These are phyloP conservation scores for Aristolochia contorta DNA, from an alignment of 164 flowering plant genomes.

Conservation along the genomic window DNA sequence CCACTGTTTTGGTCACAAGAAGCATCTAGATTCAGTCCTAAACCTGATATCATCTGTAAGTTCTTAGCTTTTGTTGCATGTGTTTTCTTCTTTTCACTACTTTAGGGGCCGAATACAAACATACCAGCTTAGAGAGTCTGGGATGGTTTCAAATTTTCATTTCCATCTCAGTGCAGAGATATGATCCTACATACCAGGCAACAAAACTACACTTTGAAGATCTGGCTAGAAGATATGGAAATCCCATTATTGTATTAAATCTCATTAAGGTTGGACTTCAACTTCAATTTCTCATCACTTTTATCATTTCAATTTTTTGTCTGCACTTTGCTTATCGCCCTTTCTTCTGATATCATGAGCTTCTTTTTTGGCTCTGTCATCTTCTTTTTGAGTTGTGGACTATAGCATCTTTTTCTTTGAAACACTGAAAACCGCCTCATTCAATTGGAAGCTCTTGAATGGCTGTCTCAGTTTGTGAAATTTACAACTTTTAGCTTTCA, in stretches of 20 bases:
- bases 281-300: too few species aligned
- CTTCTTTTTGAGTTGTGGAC: too few species aligned
- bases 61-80: constrained; percentile 4
- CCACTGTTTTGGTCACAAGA: constrained; percentile 99
- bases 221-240: constrained; percentile 85
- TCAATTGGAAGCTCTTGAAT: too few species aligned
- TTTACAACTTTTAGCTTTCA: too few species aligned
- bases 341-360: too few species aligned
- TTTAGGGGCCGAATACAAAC: too few species aligned
- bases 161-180: constrained; percentile 67
- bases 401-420: too few species aligned
- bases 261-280: constrained; percentile 53
- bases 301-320: too few species aligned
- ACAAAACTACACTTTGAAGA: constrained; percentile 95
- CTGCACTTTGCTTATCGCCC: too few species aligned
- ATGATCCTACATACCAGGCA: constrained; percentile 93
- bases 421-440: too few species aligned
- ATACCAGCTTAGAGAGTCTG: background rate
- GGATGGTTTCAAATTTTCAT: constrained; percentile 8
- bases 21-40: constrained; percentile 92
- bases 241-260: constrained; percentile 94
- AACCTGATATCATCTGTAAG: constrained; percentile 95
- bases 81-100: background rate
- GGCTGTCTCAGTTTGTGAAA: too few species aligned
- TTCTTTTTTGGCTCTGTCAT: too few species aligned